Percentiles rank a stretch among this genome's conserved stretches.
Evolutionary conservation across 108 stramenopile species (phyloP).

Genomic region (Ochromonas danica): DNA sequence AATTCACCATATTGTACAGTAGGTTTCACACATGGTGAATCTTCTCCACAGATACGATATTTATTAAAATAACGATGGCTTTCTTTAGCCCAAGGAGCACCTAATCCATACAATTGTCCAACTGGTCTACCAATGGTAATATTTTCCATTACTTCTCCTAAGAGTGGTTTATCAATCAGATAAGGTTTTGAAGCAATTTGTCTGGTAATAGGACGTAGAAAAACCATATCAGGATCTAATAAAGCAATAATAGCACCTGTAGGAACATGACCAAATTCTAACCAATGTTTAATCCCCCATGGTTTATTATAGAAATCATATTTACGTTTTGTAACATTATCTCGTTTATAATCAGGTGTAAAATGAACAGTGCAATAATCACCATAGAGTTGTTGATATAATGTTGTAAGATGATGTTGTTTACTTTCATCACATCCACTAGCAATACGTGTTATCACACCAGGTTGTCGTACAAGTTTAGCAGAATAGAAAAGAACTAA

Average conservation of each 20-base stretch:
- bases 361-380: slow-evolving; percentile 53
- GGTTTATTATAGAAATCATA: slow-evolving; percentile 93
- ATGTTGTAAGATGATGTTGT: not conserved
- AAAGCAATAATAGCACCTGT: slow-evolving; percentile 40
- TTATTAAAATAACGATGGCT: slow-evolving; percentile 4
- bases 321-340: slow-evolving; percentile 46
- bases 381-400: not conserved
- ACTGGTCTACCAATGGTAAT: slow-evolving; percentile 1
- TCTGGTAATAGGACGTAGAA: slow-evolving; percentile 52
- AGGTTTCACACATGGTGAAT: slow-evolving; percentile 18
- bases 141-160: not conserved
- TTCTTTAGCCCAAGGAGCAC: slow-evolving; percentile 25
- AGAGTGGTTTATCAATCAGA: not conserved
- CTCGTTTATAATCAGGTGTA: slow-evolving; percentile 43
- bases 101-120: slow-evolving; percentile 35
- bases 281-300: slow-evolving; percentile 74
- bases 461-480: slow-evolving; percentile 29
- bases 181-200: slow-evolving; percentile 24
- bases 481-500: not conserved
- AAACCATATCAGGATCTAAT: slow-evolving; percentile 51
- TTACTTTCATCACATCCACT: not conserved
- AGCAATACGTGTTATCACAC: not conserved
- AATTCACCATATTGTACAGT: slow-evolving; percentile 7
- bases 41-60: not conserved
- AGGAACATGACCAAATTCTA: slow-evolving; percentile 59